Evolutionary conservation across 345 rosid species (phyloP), one percentile per base, ranked within the genome.

Genomic region (Excoecaria cochinchinensis): DNA sequence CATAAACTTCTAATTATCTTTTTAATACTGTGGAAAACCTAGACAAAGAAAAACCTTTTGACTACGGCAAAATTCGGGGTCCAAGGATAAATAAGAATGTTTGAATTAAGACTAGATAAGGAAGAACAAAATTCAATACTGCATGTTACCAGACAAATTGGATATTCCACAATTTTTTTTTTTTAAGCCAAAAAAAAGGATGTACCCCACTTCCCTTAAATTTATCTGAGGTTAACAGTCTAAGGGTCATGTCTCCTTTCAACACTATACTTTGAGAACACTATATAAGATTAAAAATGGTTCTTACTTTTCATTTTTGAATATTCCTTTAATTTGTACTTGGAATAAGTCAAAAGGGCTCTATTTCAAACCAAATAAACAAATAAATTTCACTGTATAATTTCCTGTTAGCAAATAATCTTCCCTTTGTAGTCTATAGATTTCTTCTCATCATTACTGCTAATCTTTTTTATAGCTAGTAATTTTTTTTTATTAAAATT

Each of bases 291-390:
- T 31, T 31, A 77, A 69, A 82, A 85, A 82, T 80, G 70, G 70
- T 42, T 68, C 21, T 82, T 69, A 74, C 84, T 84, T 84, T 85
- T 75, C 68, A 74, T 76, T 81, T 89, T 73, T 73, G 81, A 80
- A 82, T 89, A 81, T 85, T 78, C 80, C 76, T 65, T 72, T 55
- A 13, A 71, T 72, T 55, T 8, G 74, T 68, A 69, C 63, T 74
- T 15, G 48, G 61, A 11, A 56, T 76, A 76, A 79, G 85, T 85
- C 84, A 80, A 85, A 79, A 76, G 88, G 73, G 66, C 56, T 81
- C 39, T 52, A n/a, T 75, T 65, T 77, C 31, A 31, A 31, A 31
- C 31, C 31, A 31, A 31, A 31, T 31, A 31, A 31, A 31, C 2
- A 31, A 31, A 31, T 31, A 31, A 31, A 31, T 31, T 31, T 31